A percentile compares a stretch with the other conserved stretches of the same genome.
These are phyloP conservation scores for Trypanosoma caninum DNA, from an alignment of 208 protist genomes.

Conservation along the genomic window DNA sequence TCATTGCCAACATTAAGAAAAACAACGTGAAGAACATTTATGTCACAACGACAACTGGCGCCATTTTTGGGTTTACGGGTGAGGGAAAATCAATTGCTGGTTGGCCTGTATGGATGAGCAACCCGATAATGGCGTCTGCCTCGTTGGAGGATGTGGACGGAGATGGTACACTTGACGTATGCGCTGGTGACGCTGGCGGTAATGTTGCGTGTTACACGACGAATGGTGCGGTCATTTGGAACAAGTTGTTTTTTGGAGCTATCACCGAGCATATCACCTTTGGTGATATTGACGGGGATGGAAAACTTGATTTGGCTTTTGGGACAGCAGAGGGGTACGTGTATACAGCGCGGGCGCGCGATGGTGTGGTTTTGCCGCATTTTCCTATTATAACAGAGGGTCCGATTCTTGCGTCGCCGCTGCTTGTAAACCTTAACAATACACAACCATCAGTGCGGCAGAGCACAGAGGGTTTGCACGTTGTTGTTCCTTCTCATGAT, in stretches of 20 bases:
- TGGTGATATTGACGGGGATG: conserved; percentile 91
- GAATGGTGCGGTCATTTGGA: conserved; percentile 74
- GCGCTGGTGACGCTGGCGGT: conserved; percentile 78
- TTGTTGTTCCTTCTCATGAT: conserved; percentile 86
- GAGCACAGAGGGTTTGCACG: conserved; percentile 37
- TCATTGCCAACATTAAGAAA: conserved; percentile 75
- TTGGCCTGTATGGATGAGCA: conserved; percentile 70
- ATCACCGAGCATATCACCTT: conserved; percentile 64
- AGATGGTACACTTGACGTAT: conserved; percentile 85
- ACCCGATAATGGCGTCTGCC: conserved; percentile 62
- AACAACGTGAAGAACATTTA: conserved; percentile 58
- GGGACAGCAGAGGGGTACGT: conserved; percentile 75
- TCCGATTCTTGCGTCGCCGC: conserved; percentile 59
- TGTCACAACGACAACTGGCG: conserved; percentile 74
- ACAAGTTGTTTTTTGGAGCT: conserved; percentile 48
- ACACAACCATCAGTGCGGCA: conserved; percentile 5
- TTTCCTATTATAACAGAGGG: conserved; percentile 82
- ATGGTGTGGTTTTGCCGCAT: conserved; percentile 41
- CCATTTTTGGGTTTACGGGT: conserved; percentile 62
- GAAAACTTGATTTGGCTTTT: conserved; percentile 80
- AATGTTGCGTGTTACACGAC: conserved; percentile 81
- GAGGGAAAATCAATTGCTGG: conserved; percentile 41
- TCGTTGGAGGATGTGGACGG: conserved; percentile 79
- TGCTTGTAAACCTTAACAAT: conserved; percentile 62
- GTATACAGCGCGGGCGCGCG: conserved; percentile 75